Conservation (phyloP, 1,139 yeast genomes). For the Pneumocystis jirovecii region DNA sequence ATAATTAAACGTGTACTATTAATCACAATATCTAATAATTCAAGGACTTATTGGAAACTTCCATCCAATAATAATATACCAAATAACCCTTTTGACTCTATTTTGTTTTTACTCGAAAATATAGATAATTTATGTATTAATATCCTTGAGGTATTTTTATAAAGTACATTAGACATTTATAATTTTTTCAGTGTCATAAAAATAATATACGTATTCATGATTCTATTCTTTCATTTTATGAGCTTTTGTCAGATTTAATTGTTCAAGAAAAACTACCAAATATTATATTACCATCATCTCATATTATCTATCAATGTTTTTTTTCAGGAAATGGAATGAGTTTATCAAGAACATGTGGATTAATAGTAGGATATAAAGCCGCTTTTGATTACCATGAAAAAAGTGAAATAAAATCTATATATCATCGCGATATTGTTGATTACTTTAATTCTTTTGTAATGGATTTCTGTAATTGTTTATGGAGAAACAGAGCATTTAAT, state of each 20-base stretch:
- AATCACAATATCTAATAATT: neutral
- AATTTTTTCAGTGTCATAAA: neutral
- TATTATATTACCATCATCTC: neutral
- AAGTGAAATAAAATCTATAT: slow-evolving; percentile 9
- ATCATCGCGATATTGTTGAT: slow-evolving; percentile 22
- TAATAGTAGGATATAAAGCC: slow-evolving; percentile 32
- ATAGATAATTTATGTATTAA: neutral
- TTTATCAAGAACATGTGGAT: slow-evolving; percentile 35
- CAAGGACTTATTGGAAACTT: neutral
- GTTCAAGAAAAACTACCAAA: neutral
- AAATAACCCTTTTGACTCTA: neutral
- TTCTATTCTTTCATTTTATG: slow-evolving; percentile 1
- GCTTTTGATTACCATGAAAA: slow-evolving; percentile 14
- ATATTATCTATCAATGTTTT: slow-evolving; percentile 16
- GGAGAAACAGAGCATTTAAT: slow-evolving; percentile 41
- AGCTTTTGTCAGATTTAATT: neutral
- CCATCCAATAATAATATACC: neutral
- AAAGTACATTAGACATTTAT: neutral
- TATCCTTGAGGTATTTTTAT: neutral
- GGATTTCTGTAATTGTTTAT: slow-evolving; percentile 44
- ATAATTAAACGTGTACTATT: neutral
- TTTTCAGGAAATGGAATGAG: slow-evolving; percentile 31
- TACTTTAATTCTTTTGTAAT: slow-evolving; percentile 40
- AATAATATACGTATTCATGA: neutral
- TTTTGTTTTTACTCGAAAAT: neutral